Percentiles rank a stretch among this genome's conserved stretches.
phyloP scores from a whole-genome alignment of 2,329 filamentous ascomycete genomes.

The Talaromyces sp. region DNA sequence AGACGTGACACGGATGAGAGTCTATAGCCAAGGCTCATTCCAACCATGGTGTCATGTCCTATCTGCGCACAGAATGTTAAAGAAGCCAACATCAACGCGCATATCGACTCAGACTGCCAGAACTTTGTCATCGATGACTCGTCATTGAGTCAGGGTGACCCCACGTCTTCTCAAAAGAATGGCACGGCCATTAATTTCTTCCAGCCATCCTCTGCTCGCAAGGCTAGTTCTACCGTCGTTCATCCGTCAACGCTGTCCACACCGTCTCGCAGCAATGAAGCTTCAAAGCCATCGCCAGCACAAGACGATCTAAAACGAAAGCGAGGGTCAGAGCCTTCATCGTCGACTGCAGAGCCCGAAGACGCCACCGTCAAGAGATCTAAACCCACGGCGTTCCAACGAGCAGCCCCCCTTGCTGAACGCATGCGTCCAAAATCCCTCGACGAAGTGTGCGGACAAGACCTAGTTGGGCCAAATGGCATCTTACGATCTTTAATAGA shows the following conservation, averaged over 20 bases:
- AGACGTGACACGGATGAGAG: neutral
- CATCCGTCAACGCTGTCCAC: slow-evolving; percentile 27
- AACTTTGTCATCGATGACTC: slow-evolving; percentile 55
- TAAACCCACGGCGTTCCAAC: slow-evolving; percentile 61
- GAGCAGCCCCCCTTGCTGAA: slow-evolving; percentile 81
- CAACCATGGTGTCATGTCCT: slow-evolving; percentile 66
- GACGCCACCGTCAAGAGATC: slow-evolving; percentile 57
- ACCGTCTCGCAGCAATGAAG: slow-evolving; percentile 25
- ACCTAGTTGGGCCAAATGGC: slow-evolving; percentile 80
- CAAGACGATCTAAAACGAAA: slow-evolving; percentile 22
- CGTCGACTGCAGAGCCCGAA: slow-evolving; percentile 30
- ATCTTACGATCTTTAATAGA: slow-evolving; percentile 84
- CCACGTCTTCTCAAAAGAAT: slow-evolving; percentile 33
- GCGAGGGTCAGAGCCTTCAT: slow-evolving; percentile 21
- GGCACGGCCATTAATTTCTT: slow-evolving; percentile 53
- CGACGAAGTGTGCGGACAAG: slow-evolving; percentile 86
- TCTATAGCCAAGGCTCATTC: neutral
- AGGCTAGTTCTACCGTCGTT: slow-evolving; percentile 31
- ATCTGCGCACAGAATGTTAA: slow-evolving; percentile 74
- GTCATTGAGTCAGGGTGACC: slow-evolving; percentile 44
- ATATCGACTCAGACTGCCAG: slow-evolving; percentile 77
- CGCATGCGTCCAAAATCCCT: slow-evolving; percentile 83
- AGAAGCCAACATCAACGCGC: slow-evolving; percentile 71
- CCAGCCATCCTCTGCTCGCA: slow-evolving; percentile 47
- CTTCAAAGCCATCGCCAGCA: slow-evolving; percentile 30